These are phyloP conservation scores for Jamesozyma piceae DNA, from an alignment of 805 yeast genomes.

Conservation along the genomic window DNA sequence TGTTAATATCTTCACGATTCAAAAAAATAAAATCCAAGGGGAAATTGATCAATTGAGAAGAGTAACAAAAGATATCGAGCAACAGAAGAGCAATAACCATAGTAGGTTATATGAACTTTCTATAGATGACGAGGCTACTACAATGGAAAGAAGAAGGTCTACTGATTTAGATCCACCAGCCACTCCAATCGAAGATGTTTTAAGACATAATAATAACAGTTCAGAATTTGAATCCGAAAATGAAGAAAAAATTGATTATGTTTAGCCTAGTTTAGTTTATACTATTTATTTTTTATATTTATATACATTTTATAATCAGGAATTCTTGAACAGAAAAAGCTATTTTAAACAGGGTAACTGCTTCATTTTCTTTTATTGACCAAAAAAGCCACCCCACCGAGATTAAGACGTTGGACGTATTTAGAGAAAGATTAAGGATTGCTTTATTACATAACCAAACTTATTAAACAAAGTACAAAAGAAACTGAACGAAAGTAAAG, in stretches of 20 bases:
- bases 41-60: background rate
- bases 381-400: too few relatives aligned
- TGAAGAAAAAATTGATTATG: background rate
- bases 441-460: too few relatives aligned
- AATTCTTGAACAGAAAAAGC: too few relatives aligned
- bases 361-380: too few relatives aligned
- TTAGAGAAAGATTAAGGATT: too few relatives aligned
- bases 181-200: background rate
- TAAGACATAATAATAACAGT: too few relatives aligned
- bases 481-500: too few relatives aligned
- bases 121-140: background rate
- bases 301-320: background rate
- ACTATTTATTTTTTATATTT: too few relatives aligned
- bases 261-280: background rate
- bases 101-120: background rate
- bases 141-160: background rate
- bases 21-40: background rate
- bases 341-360: too few relatives aligned
- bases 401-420: too few relatives aligned
- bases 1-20: background rate
- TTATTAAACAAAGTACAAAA: too few relatives aligned
- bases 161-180: background rate
- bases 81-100: background rate
- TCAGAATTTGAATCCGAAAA: slow-evolving; percentile 1
- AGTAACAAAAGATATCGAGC: background rate